A percentile compares a stretch with the other conserved stretches of the same genome.
Evolutionary conservation across 1,139 yeast species (phyloP).

Genomic region (Suhomyces coccinellae): DNA sequence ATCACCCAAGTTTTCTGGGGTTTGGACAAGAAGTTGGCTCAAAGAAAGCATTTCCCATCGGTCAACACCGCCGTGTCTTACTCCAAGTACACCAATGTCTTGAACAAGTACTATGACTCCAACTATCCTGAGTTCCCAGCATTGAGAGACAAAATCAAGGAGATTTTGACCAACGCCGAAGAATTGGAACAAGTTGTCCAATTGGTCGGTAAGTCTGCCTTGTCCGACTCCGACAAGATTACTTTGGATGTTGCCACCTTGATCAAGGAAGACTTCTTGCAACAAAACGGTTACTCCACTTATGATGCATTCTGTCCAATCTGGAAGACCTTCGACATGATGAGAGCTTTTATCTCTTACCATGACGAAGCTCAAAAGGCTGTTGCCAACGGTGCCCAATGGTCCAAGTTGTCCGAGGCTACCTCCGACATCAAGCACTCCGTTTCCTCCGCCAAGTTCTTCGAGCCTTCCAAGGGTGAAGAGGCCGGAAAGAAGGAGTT

Average conservation of each 20-base stretch:
- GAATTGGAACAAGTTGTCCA: slow-evolving; percentile 99
- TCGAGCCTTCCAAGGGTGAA: slow-evolving; percentile 92
- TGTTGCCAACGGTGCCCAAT: slow-evolving; percentile 86
- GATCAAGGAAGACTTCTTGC: slow-evolving; percentile 96
- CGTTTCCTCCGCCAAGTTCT: slow-evolving; percentile 92
- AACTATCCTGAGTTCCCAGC: slow-evolving; percentile 90
- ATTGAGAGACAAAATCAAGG: slow-evolving; percentile 88
- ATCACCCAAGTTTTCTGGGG: slow-evolving; percentile 99
- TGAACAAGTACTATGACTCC: slow-evolving; percentile 80
- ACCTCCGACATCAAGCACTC: slow-evolving; percentile 90
- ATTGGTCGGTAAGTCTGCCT: slow-evolving; percentile 96
- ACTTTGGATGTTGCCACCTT: slow-evolving; percentile 89
- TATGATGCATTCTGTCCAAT: slow-evolving; percentile 99
- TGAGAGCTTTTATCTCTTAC: slow-evolving; percentile 89
- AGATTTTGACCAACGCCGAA: slow-evolving; percentile 93
- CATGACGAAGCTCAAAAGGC: slow-evolving; percentile 98
- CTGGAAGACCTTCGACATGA: slow-evolving; percentile 98
- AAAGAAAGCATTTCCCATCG: slow-evolving; percentile 99
- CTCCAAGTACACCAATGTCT: slow-evolving; percentile 89
- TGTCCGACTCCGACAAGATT: slow-evolving; percentile 94
- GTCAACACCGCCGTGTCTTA: slow-evolving; percentile 94
- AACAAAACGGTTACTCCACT: slow-evolving; percentile 97
- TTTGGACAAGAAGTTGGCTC: slow-evolving; percentile 96
- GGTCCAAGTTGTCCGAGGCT: slow-evolving; percentile 88
- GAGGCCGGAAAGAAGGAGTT: slow-evolving; percentile 73